A percentile compares a stretch with the other conserved stretches of the same genome.
Conservation (phyloP, 164 flowering plant genomes). For the Warburgia ugandensis region DNA sequence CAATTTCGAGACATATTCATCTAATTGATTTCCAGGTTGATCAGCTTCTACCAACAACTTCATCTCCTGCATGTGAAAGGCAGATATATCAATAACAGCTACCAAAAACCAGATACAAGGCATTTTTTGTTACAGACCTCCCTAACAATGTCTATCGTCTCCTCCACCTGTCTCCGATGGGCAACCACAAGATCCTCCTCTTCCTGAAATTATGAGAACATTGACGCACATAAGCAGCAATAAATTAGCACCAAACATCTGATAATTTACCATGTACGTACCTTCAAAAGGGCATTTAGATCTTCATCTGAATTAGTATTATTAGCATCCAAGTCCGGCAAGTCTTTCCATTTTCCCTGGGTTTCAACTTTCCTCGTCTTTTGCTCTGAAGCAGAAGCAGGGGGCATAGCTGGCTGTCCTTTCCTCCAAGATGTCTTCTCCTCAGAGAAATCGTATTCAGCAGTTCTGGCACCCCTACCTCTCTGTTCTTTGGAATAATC, state of each 20-base stretch:
- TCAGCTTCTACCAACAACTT: slow-evolving; percentile 90
- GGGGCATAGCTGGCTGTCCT: slow-evolving; percentile 23
- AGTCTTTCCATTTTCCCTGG: slow-evolving; percentile 33
- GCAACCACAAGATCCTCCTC: slow-evolving; percentile 92
- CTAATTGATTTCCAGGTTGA: slow-evolving; percentile 92
- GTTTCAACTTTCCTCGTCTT: slow-evolving; percentile 29
- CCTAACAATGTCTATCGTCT: slow-evolving; percentile 94
- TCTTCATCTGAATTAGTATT: slow-evolving; percentile 45
- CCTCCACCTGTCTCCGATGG: slow-evolving; percentile 95
- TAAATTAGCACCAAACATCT: neutral
- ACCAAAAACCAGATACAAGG: slow-evolving; percentile 34
- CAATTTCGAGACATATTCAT: slow-evolving; percentile 78
- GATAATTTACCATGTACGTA: slow-evolving; percentile 22
- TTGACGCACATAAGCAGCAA: neutral
- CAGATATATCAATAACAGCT: slow-evolving; percentile 13
- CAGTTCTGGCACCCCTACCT: slow-evolving; percentile 17
- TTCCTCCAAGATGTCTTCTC: slow-evolving; percentile 39
- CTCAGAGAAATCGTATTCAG: slow-evolving; percentile 39
- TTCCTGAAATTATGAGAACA: slow-evolving; percentile 39
- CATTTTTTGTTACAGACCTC: slow-evolving; percentile 40
- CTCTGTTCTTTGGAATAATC: slow-evolving; percentile 29
- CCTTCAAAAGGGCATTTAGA: slow-evolving; percentile 62
- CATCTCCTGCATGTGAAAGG: slow-evolving; percentile 64
- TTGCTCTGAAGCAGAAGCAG: slow-evolving; percentile 24
- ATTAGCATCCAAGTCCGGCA: slow-evolving; percentile 22